Conservation (phyloP, 2,329 filamentous ascomycete species). For the Calonectria fujianensis region DNA sequence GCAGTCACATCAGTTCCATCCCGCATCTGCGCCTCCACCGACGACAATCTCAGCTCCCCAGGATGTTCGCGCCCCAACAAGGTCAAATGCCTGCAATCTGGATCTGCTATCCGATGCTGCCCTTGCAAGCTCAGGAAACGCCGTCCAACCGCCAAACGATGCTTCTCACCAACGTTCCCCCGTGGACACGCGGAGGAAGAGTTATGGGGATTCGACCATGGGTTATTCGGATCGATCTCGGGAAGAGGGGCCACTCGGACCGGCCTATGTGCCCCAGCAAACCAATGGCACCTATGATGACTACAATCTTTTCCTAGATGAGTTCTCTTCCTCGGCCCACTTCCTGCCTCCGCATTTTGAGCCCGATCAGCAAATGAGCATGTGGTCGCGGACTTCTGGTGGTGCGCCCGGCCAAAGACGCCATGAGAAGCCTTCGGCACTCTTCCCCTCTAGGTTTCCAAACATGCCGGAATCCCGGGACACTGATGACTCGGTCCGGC, state of each 20-base stretch:
- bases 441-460: conserved; percentile 73
- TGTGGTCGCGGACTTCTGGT: conserved; percentile 69
- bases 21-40: conserved; percentile 60
- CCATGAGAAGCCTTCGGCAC: conserved; percentile 69
- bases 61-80: conserved; percentile 67
- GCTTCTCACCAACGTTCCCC: conserved; percentile 63
- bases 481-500: conserved; percentile 57
- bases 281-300: conserved; percentile 68
- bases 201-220: conserved; percentile 69
- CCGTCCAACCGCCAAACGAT: conserved; percentile 70
- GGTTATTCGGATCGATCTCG: conserved; percentile 69
- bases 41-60: conserved; percentile 64
- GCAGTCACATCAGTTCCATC: conserved; percentile 61
- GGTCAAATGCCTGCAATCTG: conserved; percentile 72
- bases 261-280: conserved; percentile 59
- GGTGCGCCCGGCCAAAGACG: conserved; percentile 61
- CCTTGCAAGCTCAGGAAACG: conserved; percentile 72
- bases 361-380: conserved; percentile 70
- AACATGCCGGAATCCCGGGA: conserved; percentile 73
- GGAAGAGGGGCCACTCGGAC: conserved; percentile 66
- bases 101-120: conserved; percentile 77
- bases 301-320: conserved; percentile 76
- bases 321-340: conserved; percentile 72
- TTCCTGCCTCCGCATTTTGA: conserved; percentile 74
- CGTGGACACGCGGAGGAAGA: conserved; percentile 67